Base-by-base conservation (phyloP, 139 green algal species). In the Tetradesmus obliquus region DNA sequence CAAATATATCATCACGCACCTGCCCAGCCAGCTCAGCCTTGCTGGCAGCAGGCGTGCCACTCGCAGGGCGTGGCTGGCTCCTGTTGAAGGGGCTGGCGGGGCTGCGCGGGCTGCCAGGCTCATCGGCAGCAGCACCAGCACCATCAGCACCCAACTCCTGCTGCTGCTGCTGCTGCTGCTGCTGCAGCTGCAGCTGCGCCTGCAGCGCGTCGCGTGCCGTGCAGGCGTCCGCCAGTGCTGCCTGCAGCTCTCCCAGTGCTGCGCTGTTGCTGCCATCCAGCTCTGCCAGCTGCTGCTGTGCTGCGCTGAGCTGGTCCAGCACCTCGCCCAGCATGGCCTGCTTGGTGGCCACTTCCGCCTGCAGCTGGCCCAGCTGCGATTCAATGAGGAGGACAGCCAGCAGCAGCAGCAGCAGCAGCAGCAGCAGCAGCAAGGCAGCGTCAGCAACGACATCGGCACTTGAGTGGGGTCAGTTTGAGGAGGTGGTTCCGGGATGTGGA, bases 11-110 rank as follows among this genome's bases (percentile, higher is more conserved):
- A 7, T 7, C 74, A 8, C 54, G n/a, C 76, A 87, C 79, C 76
- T 87, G 57, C 57, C 45, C 60, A 24, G 55, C 76, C 20, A 91
- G 76, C 79, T 86, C 55, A 53, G 5, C 10, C 76, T 55, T 86
- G 86, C 86, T 90, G 71, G n/a, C 86, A 57, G 86, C 86, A 22
- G 86, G 86, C 3, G 86, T 82, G 62, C 87, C 79, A 24, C 76
- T 86, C 24, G 9, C 55, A n/a, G 76, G 22, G 13, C 88, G 22
- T 3, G 66, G 66, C 87, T 74, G 72, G 32, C 53, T 69, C 1
- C 51, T 62, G 19, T 12, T 62, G 22, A 60, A 71, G 3, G 55
- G 55, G 24, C 83, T 88, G 55, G 22, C 7, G 55, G n/a, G 20
- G 5, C 83, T 88, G 55, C 51, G 10, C 45, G 57, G 55, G 5